A percentile compares a stretch with the other conserved stretches of the same genome.
Evolutionary conservation across 2,329 filamentous ascomycete genomes (phyloP).

Genomic region (Trichophyton verrucosum): DNA sequence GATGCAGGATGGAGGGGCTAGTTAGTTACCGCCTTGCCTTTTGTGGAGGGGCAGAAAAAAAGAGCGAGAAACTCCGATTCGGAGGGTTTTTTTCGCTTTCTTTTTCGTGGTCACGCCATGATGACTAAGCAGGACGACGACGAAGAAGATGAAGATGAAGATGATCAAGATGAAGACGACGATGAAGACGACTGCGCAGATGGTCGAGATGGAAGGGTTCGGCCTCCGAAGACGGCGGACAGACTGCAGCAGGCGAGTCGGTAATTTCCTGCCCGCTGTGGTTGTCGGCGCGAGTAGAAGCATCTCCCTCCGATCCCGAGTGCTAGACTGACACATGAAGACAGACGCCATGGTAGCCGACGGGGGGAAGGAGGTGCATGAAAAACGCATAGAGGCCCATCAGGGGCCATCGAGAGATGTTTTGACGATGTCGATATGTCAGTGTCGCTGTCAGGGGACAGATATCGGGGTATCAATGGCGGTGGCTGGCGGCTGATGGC

Average conservation of each 20-base stretch:
- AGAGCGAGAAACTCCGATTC: not conserved
- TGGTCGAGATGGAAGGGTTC: not conserved
- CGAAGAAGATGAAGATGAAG: not conserved
- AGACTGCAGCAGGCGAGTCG: not conserved
- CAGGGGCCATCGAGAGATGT: not conserved
- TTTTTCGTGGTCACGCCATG: not conserved
- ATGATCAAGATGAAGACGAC: not conserved
- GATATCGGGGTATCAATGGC: too few relatives aligned
- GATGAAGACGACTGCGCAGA: not conserved
- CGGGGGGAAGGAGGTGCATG: too few relatives aligned
- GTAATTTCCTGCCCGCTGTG: not conserved
- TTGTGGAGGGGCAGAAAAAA: conserved; percentile 13
- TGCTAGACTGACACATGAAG: not conserved
- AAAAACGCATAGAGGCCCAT: not conserved
- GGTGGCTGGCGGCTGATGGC: not conserved
- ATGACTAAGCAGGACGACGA: not conserved
- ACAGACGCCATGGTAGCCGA: not conserved
- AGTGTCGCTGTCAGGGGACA: not conserved
- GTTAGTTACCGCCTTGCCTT: not conserved
- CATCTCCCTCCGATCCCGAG: not conserved
- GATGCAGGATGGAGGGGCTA: not conserved
- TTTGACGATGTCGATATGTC: not conserved
- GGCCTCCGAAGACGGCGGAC: not conserved
- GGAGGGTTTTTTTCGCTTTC: not conserved
- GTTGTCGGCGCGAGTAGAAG: not conserved